Base-by-base conservation (phyloP, 495 filamentous ascomycete genomes). In the Penicillium ochrochloron region DNA sequence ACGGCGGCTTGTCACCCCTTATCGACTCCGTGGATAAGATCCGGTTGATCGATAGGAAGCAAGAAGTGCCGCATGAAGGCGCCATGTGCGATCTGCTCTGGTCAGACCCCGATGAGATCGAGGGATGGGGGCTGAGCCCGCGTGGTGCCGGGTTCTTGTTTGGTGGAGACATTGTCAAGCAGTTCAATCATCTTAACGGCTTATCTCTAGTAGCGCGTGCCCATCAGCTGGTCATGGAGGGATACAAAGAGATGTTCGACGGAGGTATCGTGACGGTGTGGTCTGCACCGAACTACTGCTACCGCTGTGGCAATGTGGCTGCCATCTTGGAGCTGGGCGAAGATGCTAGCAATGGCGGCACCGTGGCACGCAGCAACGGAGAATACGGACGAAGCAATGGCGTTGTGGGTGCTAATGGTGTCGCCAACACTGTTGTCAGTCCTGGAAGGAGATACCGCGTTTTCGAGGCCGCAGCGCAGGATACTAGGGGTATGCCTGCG, bases 171-270 rank as follows among this genome's bases (percentile, higher is more conserved):
- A 97, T 98, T 62, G 95, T 98, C 62, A 97, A 94, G 72, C 84
- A 87, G 60, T 99, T 99, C 81, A 99, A 98, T 74, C 89, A 97
- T 75, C 83, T 85, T 19, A 99, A 99, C 74, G 92, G 96, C 73
- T 83, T 99, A 10, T 91, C 88, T 5, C 82, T 99, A 44, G 94
- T 99, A 54, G 95, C 95, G 54, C 88, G 95, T 60, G 95, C 95
- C 19, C 95, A 99, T 73, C 95, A 99, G 77, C 87, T 99, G 27
- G 95, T 99, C 37, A 99, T 98, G 95, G 95, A 99, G 75, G 95
- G 95, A 10, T 98, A 97, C 77, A 98, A 98, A 76, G 95, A 97
- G 80, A 97, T 97, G 94, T 97, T 97, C 68, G 94, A 98, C 67
- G 87, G 85, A 17, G 90, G 86, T 25, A 97, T 99, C 61, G 95